Evolutionary conservation across 148 eudicot species (phyloP), one percentile per base, ranked within the genome.

Genomic region (Cornus florida): DNA sequence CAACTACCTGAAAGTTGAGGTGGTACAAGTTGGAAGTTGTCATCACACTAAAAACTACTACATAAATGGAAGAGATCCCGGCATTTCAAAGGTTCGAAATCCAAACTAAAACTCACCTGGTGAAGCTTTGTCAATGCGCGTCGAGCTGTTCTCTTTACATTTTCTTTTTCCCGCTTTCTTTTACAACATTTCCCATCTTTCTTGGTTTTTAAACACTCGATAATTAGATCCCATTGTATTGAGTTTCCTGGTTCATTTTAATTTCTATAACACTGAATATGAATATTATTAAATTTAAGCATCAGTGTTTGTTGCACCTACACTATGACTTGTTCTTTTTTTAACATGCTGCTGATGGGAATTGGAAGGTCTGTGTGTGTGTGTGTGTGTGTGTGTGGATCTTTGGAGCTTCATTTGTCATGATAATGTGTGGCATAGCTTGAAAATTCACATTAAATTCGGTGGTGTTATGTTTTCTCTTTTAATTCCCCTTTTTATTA

Each of bases 141-240:
- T 62, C 0, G 66, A 20, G 66, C 20, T n/a, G 66, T 62, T 62
- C 24, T 20, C 8, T 20, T n/a, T n/a, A 16, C 20, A 19, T 57
- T 62, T 17, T 62, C 2, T 20, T 57, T 12, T 57, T 57, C 28
- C 28, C 6, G 2, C 6, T 62, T 62, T 62, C 23, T 62, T 62
- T n/a, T 19, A 17, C 66, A 62, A 0, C 66, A 62, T 62, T 19
- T 62, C 24, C 7, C 6, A 62, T n/a, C 23, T 62, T 62, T 19
- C 8, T 20, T 62, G 66, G 66, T n/a, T 53, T 53, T 53, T 6
- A 4, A n/a, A 20, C 23, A 62, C 66, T 62, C 5, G 22, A 24
- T 75, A 75, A 75, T 22, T n/a, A 65, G 57, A 16, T 4, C 43
- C 41, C 24, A 69, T 76, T 81, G 50, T 20, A 19, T 68, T 81